Base-by-base conservation (phyloP, 768 basidiomycete genomes). In the Heimioporus sp. region DNA sequence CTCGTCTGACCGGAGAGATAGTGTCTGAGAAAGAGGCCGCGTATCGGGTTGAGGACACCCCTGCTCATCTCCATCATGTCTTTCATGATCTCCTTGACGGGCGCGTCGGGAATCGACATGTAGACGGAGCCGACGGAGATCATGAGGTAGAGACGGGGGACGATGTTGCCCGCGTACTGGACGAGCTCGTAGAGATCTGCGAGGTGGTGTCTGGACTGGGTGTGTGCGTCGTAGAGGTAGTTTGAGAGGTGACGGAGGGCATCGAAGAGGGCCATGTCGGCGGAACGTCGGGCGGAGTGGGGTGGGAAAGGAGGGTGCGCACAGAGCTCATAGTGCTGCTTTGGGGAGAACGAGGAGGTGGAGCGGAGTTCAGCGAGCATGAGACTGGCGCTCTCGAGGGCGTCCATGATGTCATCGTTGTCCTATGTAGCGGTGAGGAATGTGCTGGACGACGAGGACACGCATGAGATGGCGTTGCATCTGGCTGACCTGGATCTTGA, bases 41-140 rank as follows among this genome's bases (percentile, higher is more conserved):
- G 80, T 45, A 94, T 92, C n/a, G 97, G 96, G 68, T 98, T 94
- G 56, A 98, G 79, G 5, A 99, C 93, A 54, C 97, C 97, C 17
- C 94, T 79, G 34, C 93, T 93, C 97, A 98, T 98, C 71, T 99
- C 97, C 89, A 99, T 89, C 96, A 99, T 98, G 71, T 99, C 97
- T 79, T 97, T 98, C 97, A 98, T 99, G 56, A 99, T 93, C 74
- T 99, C 97, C 77, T 94, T 97, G 50, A 98, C 86, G 5, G 96
- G 96, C 10, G 96, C 95, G 53, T 97, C 96, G 3, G 93, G 85
- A 46, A 98, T 86, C 28, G 93, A 94, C 97, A 99, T 98, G 78
- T 98, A 99, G 34, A 98, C 95, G 1, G 96, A 92, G 57, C 97
- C 97, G 56, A 99, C 97, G 36, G 97, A 98, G 62, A 98, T 97